Evolutionary conservation across 2,329 filamentous ascomycete species (phyloP), one percentile per base, ranked within the genome.

Genomic region (Rutstroemia sp.): DNA sequence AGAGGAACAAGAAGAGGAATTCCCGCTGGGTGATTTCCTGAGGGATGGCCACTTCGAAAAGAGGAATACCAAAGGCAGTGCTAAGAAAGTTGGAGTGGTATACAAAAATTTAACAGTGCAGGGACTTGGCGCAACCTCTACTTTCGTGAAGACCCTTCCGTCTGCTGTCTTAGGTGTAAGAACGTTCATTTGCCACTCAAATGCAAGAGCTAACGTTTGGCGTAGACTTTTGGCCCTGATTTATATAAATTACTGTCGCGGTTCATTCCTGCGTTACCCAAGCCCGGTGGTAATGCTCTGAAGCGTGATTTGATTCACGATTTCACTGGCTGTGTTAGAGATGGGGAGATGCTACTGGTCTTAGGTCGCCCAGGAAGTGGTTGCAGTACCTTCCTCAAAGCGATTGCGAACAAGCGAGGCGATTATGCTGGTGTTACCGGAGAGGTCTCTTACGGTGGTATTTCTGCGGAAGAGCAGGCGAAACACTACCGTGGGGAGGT

Each of bases 21-120:
- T 56, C 21, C 40, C 38, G 17, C 40, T 58, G 14, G 49, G 39
- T 1, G 52, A 53, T 5, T 58, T 58, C 27, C 44, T 60, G 21
- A 56, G n/a, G 17, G 57, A 58, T 50, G 88, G 88, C 1, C 85
- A 88, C 64, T 84, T 91, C 58, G 88, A 91, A 71, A 89, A 87
- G 68, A 79, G 86, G 12, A 81, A 80, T 2, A 79, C 83, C 30
- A 85, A 83, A 5, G 75, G 77, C 38, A 86, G 88, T 0, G 79
- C 84, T 10, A 94, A 92, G 73, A 88, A 85, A 64, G 81, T 92
- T 10, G 88, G 89, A 2, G 86, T 92, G 1, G 74, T 90, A 1
- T 92, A 86, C 75, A 88, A 86, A 70, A 78, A 88, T 63, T 75
- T 92, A 50, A 89, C 83, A 0, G 88, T 92, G 27, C 84, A 87